Conservation (phyloP, 306 rosid species). For the Vigna radiata region DNA sequence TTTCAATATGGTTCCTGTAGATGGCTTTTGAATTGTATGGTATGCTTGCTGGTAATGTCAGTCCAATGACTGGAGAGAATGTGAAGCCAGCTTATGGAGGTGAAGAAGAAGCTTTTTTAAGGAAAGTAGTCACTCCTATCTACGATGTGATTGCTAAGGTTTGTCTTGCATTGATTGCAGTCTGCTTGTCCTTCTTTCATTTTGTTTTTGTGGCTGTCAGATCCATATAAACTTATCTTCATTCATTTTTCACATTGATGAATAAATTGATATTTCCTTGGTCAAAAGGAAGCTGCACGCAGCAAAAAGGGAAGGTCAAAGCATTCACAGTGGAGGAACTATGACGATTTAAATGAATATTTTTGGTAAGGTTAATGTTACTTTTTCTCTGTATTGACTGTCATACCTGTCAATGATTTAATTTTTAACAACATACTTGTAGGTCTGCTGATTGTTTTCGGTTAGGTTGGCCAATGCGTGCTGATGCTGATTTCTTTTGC, state of each 20-base stretch:
- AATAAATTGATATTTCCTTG: constrained; percentile 41
- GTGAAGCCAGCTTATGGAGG: constrained; percentile 99
- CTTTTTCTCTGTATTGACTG: background rate
- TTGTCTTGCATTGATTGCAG: constrained; percentile 14
- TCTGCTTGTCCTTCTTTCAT: background rate
- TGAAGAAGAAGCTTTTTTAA: constrained; percentile 87
- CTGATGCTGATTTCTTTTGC: constrained; percentile 93
- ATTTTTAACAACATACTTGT: constrained; percentile 42
- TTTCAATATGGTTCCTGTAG: constrained; percentile 51
- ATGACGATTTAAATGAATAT: constrained; percentile 95
- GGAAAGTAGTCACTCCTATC: constrained; percentile 93
- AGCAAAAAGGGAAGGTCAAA: constrained; percentile 90
- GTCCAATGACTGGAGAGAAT: constrained; percentile 99
- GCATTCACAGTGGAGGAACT: constrained; percentile 99
- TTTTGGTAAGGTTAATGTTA: constrained; percentile 67
- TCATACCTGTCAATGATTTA: constrained; percentile 31
- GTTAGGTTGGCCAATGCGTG: constrained; percentile 99
- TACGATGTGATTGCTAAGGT: constrained; percentile 91
- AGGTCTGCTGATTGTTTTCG: constrained; percentile 99
- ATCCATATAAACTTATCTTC: constrained; percentile 17
- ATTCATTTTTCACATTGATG: constrained; percentile 27
- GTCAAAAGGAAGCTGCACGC: constrained; percentile 75
- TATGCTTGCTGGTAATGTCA: constrained; percentile 98
- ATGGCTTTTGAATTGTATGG: constrained; percentile 99
- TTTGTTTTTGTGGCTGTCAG: constrained; percentile 8